These are phyloP conservation scores for Cryptococcus maquisensis DNA, from an alignment of 1,284 basidiomycete species.

Conservation along the genomic window DNA sequence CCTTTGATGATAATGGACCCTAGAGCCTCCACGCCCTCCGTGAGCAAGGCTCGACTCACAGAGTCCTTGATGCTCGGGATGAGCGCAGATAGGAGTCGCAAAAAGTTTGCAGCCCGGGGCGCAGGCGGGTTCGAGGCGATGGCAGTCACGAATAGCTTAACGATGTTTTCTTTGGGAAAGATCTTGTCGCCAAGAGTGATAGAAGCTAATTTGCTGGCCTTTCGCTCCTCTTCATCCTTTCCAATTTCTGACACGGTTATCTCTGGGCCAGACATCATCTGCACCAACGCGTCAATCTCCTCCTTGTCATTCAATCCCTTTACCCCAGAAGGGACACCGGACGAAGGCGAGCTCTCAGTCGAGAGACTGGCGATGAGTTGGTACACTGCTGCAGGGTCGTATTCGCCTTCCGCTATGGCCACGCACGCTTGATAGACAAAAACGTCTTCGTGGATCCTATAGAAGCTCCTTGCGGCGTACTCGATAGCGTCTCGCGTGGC, in stretches of 20 bases:
- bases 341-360: slow-evolving; percentile 7
- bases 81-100: slow-evolving; percentile 60
- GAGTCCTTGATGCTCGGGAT: slow-evolving; percentile 59
- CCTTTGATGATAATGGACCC: slow-evolving; percentile 37
- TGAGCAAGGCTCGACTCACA: slow-evolving; percentile 57
- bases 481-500: slow-evolving; percentile 66
- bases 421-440: slow-evolving; percentile 69
- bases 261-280: slow-evolving; percentile 50
- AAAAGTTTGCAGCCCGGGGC: slow-evolving; percentile 63
- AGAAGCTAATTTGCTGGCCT: slow-evolving; percentile 51
- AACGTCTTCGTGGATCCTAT: slow-evolving; percentile 66
- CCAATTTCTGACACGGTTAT: slow-evolving; percentile 55
- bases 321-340: slow-evolving; percentile 58
- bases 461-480: slow-evolving; percentile 67
- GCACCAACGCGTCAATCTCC: slow-evolving; percentile 67
- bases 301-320: slow-evolving; percentile 62
- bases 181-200: slow-evolving; percentile 61
- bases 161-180: slow-evolving; percentile 63
- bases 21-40: slow-evolving; percentile 66
- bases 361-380: slow-evolving; percentile 28
- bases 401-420: slow-evolving; percentile 59
- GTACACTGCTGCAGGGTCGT: slow-evolving; percentile 52
- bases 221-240: slow-evolving; percentile 60
- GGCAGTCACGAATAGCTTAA: slow-evolving; percentile 69
- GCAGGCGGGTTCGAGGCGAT: slow-evolving; percentile 70